A percentile compares a stretch with the other conserved stretches of the same genome.
Conservation (phyloP, 2,329 filamentous ascomycete genomes). For the Penicillium psychrosexuale region DNA sequence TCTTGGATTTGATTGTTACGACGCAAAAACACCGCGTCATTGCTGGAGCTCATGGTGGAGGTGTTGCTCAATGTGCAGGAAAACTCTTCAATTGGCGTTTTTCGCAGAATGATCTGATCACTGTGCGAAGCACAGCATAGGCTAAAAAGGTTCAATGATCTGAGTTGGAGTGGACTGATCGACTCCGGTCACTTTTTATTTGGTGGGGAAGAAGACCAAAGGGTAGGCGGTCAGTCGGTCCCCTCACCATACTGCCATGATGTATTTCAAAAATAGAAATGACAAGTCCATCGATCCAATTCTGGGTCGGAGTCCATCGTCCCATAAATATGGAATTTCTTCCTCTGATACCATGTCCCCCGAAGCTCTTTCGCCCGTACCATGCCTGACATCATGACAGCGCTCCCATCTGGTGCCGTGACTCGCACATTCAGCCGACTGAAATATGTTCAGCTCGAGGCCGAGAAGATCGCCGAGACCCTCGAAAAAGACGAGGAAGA, state of each 20-base stretch:
- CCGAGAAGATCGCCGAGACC: neutral
- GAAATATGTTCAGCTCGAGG: neutral
- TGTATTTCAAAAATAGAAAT: too few relatives aligned
- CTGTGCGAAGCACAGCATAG: constrained; percentile 29
- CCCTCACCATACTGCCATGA: constrained; percentile 6
- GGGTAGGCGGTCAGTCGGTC: constrained; percentile 15
- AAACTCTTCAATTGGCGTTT: neutral
- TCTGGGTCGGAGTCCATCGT: too few relatives aligned
- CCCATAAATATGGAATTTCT: neutral
- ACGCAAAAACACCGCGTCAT: constrained; percentile 42
- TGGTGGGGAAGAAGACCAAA: constrained; percentile 20
- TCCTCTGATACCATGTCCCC: neutral
- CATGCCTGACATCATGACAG: neutral
- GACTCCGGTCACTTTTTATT: constrained; percentile 12
- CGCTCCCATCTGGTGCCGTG: neutral
- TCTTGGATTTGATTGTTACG: constrained; percentile 51
- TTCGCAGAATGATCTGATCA: constrained; percentile 12
- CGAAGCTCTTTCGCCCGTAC: neutral
- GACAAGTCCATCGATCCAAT: too few relatives aligned
- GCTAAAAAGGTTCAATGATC: neutral
- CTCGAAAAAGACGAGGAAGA: neutral
- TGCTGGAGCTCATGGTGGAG: constrained; percentile 32
- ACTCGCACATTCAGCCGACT: neutral
- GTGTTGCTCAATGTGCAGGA: neutral
- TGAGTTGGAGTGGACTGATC: neutral